Evolutionary conservation across 2,329 filamentous ascomycete species (phyloP).

Genomic region (Penicillium sp.): DNA sequence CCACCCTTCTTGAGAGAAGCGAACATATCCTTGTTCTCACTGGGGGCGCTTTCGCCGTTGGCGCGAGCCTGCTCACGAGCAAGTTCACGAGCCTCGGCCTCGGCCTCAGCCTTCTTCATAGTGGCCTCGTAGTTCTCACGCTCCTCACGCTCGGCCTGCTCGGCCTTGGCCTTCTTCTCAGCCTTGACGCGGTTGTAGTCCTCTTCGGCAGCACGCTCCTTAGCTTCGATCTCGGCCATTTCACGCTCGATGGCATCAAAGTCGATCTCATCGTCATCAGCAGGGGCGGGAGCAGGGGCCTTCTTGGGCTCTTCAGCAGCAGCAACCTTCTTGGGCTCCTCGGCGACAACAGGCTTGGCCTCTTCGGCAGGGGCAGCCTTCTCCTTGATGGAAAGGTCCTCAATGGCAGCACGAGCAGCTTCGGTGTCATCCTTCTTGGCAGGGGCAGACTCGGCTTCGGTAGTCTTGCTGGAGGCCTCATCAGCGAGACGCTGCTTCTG

Average conservation of each 20-base stretch:
- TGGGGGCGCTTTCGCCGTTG: slow-evolving; percentile 37
- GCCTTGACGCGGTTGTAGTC: slow-evolving; percentile 71
- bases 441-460: slow-evolving; percentile 46
- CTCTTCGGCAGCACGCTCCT: slow-evolving; percentile 47
- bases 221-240: slow-evolving; percentile 49
- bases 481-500: slow-evolving; percentile 52
- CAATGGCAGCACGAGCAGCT: slow-evolving; percentile 33
- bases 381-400: slow-evolving; percentile 34
- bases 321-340: slow-evolving; percentile 24
- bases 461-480: slow-evolving; percentile 38
- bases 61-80: slow-evolving; percentile 38
- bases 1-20: slow-evolving; percentile 47
- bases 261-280: slow-evolving; percentile 47
- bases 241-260: slow-evolving; percentile 50
- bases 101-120: slow-evolving; percentile 51
- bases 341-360: slow-evolving; percentile 23
- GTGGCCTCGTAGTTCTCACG: slow-evolving; percentile 46
- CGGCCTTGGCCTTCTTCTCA: slow-evolving; percentile 64
- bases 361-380: slow-evolving; percentile 27
- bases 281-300: slow-evolving; percentile 26
- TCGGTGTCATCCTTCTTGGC: slow-evolving; percentile 37
- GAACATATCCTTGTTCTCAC: slow-evolving; percentile 39
- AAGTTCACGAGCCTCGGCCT: slow-evolving; percentile 51
- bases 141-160: slow-evolving; percentile 49
- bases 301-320: slow-evolving; percentile 17